phyloP scores from a whole-genome alignment of 2,329 filamentous ascomycete species.

The Nigrograna mackinnonii region DNA sequence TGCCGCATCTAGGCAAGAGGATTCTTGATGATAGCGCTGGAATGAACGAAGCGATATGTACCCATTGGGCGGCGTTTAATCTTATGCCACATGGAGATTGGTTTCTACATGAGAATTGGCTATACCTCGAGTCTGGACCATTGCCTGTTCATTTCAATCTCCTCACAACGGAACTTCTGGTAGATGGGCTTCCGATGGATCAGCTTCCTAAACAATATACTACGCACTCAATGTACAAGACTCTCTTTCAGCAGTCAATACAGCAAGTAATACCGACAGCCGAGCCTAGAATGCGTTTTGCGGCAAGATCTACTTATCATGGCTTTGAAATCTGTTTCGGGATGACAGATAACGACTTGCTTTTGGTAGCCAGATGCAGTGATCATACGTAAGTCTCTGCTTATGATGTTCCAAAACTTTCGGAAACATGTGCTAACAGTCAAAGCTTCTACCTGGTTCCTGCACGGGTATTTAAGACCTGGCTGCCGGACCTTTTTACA shows the following conservation, averaged over 20 bases:
- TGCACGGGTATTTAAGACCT: constrained; percentile 17
- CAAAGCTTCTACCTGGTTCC: constrained; percentile 42
- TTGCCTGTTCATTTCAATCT: constrained; percentile 52
- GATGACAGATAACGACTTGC: constrained; percentile 22
- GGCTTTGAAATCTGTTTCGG: constrained; percentile 39
- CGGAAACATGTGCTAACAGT: not conserved
- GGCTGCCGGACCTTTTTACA: constrained; percentile 36
- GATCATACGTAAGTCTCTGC: no score
- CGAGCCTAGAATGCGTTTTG: constrained; percentile 47
- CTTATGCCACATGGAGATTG: constrained; percentile 12
- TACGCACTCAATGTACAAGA: constrained; percentile 41
- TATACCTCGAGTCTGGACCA: constrained; percentile 9
- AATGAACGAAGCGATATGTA: constrained; percentile 19
- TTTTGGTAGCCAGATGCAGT: constrained; percentile 30
- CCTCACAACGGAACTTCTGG: constrained; percentile 55
- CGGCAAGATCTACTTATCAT: constrained; percentile 25
- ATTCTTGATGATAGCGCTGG: constrained; percentile 3
- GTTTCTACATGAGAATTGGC: constrained; percentile 29
- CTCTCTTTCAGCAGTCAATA: constrained; percentile 46
- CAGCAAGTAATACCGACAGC: constrained; percentile 51
- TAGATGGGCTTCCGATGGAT: constrained; percentile 55
- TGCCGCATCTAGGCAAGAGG: constrained; percentile 17
- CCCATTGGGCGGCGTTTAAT: constrained; percentile 23
- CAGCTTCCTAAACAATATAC: constrained; percentile 53
- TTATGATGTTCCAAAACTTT: no score